phyloP scores from a whole-genome alignment of 305 asterid species.

The Nicotiana rustica region DNA sequence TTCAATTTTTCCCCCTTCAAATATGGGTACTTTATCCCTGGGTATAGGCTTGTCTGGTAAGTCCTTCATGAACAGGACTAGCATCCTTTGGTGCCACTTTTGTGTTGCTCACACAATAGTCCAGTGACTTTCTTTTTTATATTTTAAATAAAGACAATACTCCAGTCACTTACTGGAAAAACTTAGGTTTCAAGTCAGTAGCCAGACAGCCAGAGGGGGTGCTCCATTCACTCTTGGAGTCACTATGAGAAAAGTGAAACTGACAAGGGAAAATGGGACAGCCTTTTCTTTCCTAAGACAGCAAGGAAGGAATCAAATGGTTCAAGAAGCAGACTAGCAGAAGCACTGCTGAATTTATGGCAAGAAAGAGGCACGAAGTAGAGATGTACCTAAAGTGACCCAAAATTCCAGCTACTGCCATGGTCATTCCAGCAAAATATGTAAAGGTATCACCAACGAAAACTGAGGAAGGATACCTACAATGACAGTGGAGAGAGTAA shows the following conservation, averaged over 20 bases:
- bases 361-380: background rate
- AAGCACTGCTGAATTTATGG: background rate
- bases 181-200: constrained; percentile 10
- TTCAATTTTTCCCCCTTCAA: too few relatives aligned
- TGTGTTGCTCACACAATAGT: background rate
- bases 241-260: constrained; percentile 1
- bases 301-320: constrained; percentile 13
- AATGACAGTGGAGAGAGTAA: constrained; percentile 23
- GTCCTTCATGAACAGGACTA: too few relatives aligned
- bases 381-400: constrained; percentile 82
- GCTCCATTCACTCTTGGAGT: background rate
- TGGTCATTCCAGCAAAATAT: constrained; percentile 98
- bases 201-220: background rate
- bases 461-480: constrained; percentile 96
- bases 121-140: background rate
- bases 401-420: constrained; percentile 95
- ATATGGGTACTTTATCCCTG: too few relatives aligned
- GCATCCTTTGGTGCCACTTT: background rate
- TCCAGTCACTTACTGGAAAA: constrained; percentile 13
- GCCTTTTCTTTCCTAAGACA: background rate
- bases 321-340: constrained; percentile 22
- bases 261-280: background rate
- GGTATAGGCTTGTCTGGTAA: too few relatives aligned
- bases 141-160: background rate
- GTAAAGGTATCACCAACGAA: constrained; percentile 95